Conservation (phyloP, 208 protist species). For the Trypanosoma grayi region DNA sequence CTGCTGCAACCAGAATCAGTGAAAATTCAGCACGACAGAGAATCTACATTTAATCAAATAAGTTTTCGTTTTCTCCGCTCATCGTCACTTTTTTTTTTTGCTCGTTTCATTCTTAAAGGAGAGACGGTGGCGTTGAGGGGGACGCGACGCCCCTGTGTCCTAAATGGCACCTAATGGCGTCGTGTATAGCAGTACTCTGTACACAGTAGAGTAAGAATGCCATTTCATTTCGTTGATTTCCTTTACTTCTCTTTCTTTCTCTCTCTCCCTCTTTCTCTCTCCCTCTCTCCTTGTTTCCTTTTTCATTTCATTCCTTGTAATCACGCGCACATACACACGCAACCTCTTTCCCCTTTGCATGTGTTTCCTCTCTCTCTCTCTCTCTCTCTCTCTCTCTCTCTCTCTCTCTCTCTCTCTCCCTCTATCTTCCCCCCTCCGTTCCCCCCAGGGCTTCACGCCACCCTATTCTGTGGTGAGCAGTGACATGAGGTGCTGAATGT, state of each 20-base stretch:
- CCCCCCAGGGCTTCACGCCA: background rate
- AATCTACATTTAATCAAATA: background rate
- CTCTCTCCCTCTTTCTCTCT: background rate
- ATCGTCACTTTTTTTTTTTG: slow-evolving; percentile 1
- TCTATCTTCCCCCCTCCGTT: background rate
- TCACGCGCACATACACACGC: background rate
- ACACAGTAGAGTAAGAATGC: too few species aligned
- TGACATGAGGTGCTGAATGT: slow-evolving; percentile 38
- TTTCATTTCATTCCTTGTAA: background rate
- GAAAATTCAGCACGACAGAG: background rate
- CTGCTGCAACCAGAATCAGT: background rate
- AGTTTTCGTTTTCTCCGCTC: slow-evolving; percentile 1
- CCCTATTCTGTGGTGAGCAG: slow-evolving; percentile 33
- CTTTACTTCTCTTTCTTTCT: background rate
- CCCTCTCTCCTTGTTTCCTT: background rate
- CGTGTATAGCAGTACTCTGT: too few species aligned
- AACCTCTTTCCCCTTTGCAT: too few species aligned
- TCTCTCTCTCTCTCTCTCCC: background rate
- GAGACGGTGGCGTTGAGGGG: too few species aligned
- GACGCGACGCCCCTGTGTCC: too few species aligned
- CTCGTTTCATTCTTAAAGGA: background rate
- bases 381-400: slow-evolving; percentile 2
- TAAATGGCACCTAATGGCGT: too few species aligned
- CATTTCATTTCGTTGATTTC: background rate
- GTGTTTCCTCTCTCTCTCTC: background rate